Conservation (phyloP, 2,329 filamentous ascomycete species). For the Monilinia laxa region DNA sequence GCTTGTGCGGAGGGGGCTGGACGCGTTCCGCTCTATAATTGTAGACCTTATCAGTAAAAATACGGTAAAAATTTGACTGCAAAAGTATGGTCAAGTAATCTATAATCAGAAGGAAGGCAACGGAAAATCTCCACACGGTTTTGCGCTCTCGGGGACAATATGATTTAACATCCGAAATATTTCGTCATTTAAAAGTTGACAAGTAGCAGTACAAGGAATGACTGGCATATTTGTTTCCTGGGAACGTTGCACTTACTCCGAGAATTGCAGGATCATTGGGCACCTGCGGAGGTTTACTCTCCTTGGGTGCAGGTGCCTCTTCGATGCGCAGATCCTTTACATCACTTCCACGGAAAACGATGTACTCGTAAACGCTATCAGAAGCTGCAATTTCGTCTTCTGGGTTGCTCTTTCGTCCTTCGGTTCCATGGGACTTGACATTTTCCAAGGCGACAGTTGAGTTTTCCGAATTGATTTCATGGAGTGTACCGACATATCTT, state of each 20-base stretch:
- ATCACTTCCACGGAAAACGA: slow-evolving; percentile 96
- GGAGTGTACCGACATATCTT: slow-evolving; percentile 92
- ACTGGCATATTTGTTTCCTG: slow-evolving; percentile 23
- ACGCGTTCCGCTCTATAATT: slow-evolving; percentile 48
- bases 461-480: slow-evolving; percentile 97
- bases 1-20: slow-evolving; percentile 27
- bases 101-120: slow-evolving; percentile 99
- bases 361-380: slow-evolving; percentile 94
- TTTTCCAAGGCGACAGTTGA: slow-evolving; percentile 97
- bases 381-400: slow-evolving; percentile 81
- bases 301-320: slow-evolving; percentile 71
- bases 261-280: slow-evolving; percentile 96
- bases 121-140: slow-evolving; percentile 92
- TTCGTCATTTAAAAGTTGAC: slow-evolving; percentile 70
- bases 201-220: neutral
- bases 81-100: neutral
- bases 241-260: slow-evolving; percentile 68
- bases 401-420: slow-evolving; percentile 77
- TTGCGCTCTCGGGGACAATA: slow-evolving; percentile 89
- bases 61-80: slow-evolving; percentile 30
- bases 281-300: slow-evolving; percentile 73
- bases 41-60: slow-evolving; percentile 31
- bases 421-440: slow-evolving; percentile 91
- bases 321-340: slow-evolving; percentile 97
- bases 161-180: slow-evolving; percentile 95